Evolutionary conservation across 106 monocot species (phyloP), one percentile per base, ranked within the genome.

Genomic region (Apostasia ramifera): DNA sequence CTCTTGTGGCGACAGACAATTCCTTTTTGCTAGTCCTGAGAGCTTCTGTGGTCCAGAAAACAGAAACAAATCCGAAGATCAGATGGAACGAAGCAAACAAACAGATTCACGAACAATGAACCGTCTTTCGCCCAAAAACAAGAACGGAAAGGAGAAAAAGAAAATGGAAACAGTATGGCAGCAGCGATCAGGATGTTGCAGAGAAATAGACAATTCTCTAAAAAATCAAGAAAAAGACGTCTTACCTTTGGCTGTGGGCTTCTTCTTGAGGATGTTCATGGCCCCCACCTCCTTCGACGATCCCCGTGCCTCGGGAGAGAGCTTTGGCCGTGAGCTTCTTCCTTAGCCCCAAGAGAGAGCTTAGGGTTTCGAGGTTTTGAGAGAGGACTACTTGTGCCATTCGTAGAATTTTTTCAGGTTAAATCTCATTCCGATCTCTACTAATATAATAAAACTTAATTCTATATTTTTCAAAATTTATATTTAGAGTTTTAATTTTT

Each of bases 21-120:
- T 95, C 95, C 61, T 88, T 79, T 67, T 91, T 91, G 77, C 95
- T 95, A 47, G 86, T 82, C 80, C 95, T 79, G 57, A 95, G 88
- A 53, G 83, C 86, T 55, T 91, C 95, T 88, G 91, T 68, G 72
- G 76, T 37, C 59, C 39, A 66, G 2, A 5, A 74, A 62, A 55
- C 13, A 46, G 39, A 45, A 64, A 44, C 59, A 7, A 55, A 47
- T 26, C 5, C 8, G 45, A 46, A 40, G 13, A 46, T 55, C 64
- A 15, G 8, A 14, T 10, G 6, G 1, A 10, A 3, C 47, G 58
- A 41, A 43, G 40, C n/a, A 48, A 5, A 68, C 15, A 71, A 37
- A 3, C 39, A 73, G 1, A 44, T 55, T 58, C 13, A 38, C 4
- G 39, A 52, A 44, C 41, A 47, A n/a, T 37, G 2, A 66, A 1